Evolutionary conservation across 352 stramenopile genomes (phyloP).

Genomic region (Aphanomyces euteiches): DNA sequence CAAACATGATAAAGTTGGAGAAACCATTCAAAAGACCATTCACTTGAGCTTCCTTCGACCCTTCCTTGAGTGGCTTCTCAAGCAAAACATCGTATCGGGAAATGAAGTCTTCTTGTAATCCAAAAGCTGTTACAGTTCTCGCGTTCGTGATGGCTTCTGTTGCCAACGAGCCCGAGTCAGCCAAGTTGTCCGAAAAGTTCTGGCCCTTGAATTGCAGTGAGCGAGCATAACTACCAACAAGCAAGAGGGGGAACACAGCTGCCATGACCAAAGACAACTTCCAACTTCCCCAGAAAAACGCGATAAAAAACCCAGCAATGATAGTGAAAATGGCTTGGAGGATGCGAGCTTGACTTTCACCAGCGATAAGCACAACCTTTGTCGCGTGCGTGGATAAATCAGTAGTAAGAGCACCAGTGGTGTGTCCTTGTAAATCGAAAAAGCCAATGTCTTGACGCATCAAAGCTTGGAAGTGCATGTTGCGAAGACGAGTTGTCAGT

Average conservation of each 20-base stretch:
- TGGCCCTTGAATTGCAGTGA: conserved; percentile 31
- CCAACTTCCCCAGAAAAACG: conserved; percentile 66
- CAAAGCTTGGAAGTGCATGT: conserved; percentile 49
- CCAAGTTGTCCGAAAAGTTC: conserved; percentile 22
- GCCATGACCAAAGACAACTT: conserved; percentile 65
- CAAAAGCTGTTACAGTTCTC: conserved; percentile 37
- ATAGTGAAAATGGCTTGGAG: conserved; percentile 52
- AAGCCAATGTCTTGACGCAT: conserved; percentile 52
- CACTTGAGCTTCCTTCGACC: conserved; percentile 38
- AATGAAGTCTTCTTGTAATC: conserved; percentile 29
- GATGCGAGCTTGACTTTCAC: conserved; percentile 44
- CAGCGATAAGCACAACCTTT: conserved; percentile 45
- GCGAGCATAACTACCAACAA: conserved; percentile 38
- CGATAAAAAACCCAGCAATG: conserved; percentile 52
- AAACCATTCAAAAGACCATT: conserved; percentile 58
- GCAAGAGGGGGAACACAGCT: conserved; percentile 54
- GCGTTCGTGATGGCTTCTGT: conserved; percentile 36
- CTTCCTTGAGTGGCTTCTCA: conserved; percentile 34
- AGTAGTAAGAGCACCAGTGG: conserved; percentile 37
- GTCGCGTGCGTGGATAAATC: conserved; percentile 49
- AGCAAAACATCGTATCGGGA: conserved; percentile 36
- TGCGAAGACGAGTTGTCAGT: conserved; percentile 43
- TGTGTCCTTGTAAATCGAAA: conserved; percentile 36
- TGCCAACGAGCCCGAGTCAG: conserved; percentile 20
- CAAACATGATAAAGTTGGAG: conserved; percentile 57